Evolutionary conservation across 768 basidiomycete species (phyloP), one percentile per base, ranked within the genome.

Genomic region (Sporobolomyces pararoseus): DNA sequence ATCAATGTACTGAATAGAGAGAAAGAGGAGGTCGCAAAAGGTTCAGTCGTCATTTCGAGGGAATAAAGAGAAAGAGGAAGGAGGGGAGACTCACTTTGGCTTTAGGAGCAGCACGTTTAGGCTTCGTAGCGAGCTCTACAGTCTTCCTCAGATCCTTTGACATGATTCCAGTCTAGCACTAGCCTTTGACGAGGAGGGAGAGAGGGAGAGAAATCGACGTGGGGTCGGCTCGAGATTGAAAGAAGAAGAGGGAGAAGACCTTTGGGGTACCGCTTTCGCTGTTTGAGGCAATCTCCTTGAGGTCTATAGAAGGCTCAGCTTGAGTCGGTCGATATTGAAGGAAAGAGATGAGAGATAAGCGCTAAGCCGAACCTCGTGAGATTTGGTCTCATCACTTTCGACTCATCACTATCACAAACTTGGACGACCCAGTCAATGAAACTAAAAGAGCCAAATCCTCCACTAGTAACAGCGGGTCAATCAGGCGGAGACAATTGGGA

Each of bases 71-170:
- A 39, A 51, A 17, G 35, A 46, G 50, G 7, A 31, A 21, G 58
- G 47, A 29, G 25, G 21, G 10, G 25, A 2, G 29, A 79, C 81
- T 23, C 68, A 91, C 94, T 85, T 99, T 99, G 73, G 91, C 81
- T 82, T 99, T 99, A 71, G 96, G 96, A 3, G 91, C 87, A 3
- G 91, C 91, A 53, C 90, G 86, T 82, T 98, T 98, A 65, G 94
- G 91, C 84, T 97, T 97, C 82, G 93, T 97, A 19, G 95, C 96
- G 78, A 91, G 82, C 82, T 95, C 96, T 75, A 98, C 89, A 77
- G 89, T 87, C 84, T 98, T 83, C 60, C 81, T 79, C 61, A 78
- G 75, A 47, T 69, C 63, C 27, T 72, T 72, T 75, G 76, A 78
- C 37, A 32, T 75, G 65, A 37, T 34, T 16, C 12, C 17, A 51